phyloP scores from a whole-genome alignment of 2,329 filamentous ascomycete species.

The Penicillium sp. region DNA sequence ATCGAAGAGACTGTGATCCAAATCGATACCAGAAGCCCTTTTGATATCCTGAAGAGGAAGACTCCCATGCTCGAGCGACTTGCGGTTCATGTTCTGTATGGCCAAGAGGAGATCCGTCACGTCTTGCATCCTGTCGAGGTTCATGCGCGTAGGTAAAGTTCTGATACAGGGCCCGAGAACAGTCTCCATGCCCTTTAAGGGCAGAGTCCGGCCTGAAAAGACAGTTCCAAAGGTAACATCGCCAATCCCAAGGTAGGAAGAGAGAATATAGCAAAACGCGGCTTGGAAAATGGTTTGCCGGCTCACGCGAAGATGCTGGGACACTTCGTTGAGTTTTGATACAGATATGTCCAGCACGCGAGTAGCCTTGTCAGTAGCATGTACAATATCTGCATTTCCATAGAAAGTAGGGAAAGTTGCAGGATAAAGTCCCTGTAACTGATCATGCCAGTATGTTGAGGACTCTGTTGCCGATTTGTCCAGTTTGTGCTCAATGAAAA shows the following conservation, averaged over 20 bases:
- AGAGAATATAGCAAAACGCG: conserved; percentile 64
- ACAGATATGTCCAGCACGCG: conserved; percentile 38
- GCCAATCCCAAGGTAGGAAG: conserved; percentile 59
- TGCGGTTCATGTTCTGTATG: conserved; percentile 65
- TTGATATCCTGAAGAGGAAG: conserved; percentile 69
- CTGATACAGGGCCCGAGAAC: conserved; percentile 78
- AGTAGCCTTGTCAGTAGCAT: conserved; percentile 27
- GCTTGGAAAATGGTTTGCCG: conserved; percentile 75
- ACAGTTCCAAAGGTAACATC: conserved; percentile 77
- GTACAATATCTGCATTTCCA: conserved; percentile 31
- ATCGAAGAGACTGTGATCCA: conserved; percentile 64
- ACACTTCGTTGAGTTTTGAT: conserved; percentile 35
- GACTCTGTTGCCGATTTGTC: conserved; percentile 42
- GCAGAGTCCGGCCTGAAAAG: conserved; percentile 75
- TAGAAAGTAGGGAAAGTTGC: conserved; percentile 59
- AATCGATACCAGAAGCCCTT: conserved; percentile 54
- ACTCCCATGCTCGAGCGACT: conserved; percentile 61
- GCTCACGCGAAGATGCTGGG: conserved; percentile 51
- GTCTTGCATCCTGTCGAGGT: conserved; percentile 52
- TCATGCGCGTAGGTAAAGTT: conserved; percentile 69
- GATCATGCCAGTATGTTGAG: conserved; percentile 66
- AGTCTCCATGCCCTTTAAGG: conserved; percentile 66
- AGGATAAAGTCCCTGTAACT: conserved; percentile 59
- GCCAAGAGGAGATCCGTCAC: conserved; percentile 61
- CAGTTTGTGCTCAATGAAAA: conserved; percentile 39